Evolutionary conservation across 192 early-diverging fungal genomes (phyloP).

Genomic region (Coemansia sp.): DNA sequence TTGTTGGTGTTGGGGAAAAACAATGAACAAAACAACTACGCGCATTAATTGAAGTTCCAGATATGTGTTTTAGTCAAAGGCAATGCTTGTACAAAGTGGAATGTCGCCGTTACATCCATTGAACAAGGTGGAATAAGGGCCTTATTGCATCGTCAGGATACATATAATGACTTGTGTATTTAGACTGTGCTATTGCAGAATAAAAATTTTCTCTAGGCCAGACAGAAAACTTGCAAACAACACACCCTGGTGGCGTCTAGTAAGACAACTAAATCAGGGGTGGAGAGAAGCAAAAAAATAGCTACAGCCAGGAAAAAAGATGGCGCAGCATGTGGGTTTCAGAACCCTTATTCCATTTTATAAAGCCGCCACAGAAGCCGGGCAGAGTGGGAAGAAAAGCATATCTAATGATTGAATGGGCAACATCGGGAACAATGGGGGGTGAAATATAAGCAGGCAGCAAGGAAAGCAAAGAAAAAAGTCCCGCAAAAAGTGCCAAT

Average conservation of each 20-base stretch:
- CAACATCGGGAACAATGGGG: background rate
- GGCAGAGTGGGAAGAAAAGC: background rate
- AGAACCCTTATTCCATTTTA: background rate
- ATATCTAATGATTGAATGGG: no score
- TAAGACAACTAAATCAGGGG: background rate
- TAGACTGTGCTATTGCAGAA: background rate
- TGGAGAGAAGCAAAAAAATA: background rate
- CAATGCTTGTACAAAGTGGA: no score
- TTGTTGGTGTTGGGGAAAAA: no score
- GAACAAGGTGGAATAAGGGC: no score
- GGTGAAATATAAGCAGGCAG: slow-evolving; percentile 1
- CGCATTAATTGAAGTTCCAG: no score
- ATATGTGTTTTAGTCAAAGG: no score
- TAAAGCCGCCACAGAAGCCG: background rate
- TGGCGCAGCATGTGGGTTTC: background rate
- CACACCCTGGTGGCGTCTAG: background rate
- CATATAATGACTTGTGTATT: background rate
- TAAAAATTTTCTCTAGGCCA: background rate
- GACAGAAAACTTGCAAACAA: background rate
- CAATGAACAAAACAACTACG: no score
- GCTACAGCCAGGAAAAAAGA: background rate
- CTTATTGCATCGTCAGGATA: background rate
- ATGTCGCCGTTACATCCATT: no score
- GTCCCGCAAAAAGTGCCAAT: background rate
- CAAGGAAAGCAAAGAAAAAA: background rate